Percentiles rank a stretch among this genome's conserved stretches.
phyloP scores from a whole-genome alignment of 1,284 basidiomycete genomes.

The Cryptococcus wingfieldii region DNA sequence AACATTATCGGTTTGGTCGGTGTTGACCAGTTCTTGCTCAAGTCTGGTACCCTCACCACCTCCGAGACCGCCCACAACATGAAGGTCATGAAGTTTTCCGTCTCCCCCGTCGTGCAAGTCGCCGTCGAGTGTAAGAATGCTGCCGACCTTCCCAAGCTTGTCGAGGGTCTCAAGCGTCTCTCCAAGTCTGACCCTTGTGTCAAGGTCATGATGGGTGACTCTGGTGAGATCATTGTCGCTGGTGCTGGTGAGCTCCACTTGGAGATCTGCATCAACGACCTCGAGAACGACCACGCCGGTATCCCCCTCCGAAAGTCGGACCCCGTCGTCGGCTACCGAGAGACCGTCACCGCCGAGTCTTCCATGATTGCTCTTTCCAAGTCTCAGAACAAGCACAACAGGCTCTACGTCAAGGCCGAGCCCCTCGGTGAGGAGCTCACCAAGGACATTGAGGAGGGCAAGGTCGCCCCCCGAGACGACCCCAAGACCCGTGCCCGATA shows the following conservation, averaged over 20 bases:
- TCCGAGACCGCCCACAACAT: conserved; percentile 99
- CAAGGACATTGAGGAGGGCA: conserved; percentile 85
- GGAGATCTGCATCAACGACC: conserved; percentile 98
- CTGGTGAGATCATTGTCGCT: conserved; percentile 97
- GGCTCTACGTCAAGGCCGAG: conserved; percentile 88
- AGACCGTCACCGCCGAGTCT: conserved; percentile 95
- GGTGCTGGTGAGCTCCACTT: conserved; percentile 99
- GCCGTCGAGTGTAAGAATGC: conserved; percentile 99
- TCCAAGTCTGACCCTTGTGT: conserved; percentile 99
- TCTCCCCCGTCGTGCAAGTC: conserved; percentile 98
- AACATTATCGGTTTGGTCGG: conserved; percentile 99
- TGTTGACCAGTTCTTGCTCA: conserved; percentile 99
- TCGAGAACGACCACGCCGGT: conserved; percentile 99
- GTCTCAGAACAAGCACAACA: conserved; percentile 99
- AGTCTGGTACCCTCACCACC: conserved; percentile 95
- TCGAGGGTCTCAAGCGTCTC: conserved; percentile 99
- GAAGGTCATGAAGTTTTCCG: conserved; percentile 99
- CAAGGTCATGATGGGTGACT: conserved; percentile 88
- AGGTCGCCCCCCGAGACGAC: conserved; percentile 89
- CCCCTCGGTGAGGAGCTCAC: conserved; percentile 93
- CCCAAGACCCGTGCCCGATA: conserved; percentile 94
- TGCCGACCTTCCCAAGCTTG: conserved; percentile 96
- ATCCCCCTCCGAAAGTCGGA: conserved; percentile 98
- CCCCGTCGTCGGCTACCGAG: conserved; percentile 97
- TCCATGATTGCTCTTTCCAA: conserved; percentile 96